Evolutionary conservation across 1,284 basidiomycete species (phyloP), one percentile per base, ranked within the genome.

Genomic region (Ustilago cynodontis): DNA sequence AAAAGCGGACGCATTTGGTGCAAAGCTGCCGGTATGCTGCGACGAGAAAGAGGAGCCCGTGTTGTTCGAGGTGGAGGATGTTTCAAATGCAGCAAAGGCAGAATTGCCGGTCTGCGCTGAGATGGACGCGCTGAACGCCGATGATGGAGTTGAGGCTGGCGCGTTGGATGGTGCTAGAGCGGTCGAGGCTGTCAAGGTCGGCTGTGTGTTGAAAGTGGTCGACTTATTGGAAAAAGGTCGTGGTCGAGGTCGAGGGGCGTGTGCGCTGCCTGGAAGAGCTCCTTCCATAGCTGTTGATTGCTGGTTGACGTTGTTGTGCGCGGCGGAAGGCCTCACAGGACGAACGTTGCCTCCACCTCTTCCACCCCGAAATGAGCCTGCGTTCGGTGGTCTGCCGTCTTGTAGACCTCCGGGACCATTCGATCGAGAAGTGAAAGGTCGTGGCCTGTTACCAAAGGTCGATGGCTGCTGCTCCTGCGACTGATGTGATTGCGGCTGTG

Each of bases 211-310:
- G 70, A 72, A 72, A 0, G 70, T 72, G 26, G 65, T 68, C 9
- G 65, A 73, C 35, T 65, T 68, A 39, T 69, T 68, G n/a, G 65
- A 61, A 35, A 73, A 73, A 22, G 65, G 65, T 18, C 62, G 51
- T 35, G 71, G 71, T 26, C 71, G 59, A 24, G 66, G 61, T 56
- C 71, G 65, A 37, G 70, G n/a, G 7, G 56, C 50, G 20, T 59
- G 39, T 7, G 47, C 47, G 13, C 47, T 62, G 55, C 59, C 53
- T 9, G 59, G 54, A 26, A 57, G 57, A 0, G 59, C 52, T 24
- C 31, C 33, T 1, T 41, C 18, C 22, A 51, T 20, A 1, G 56
- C 11, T 2, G n/a, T 28, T 9, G 35, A 10, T 24, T 59, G 68
- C 37, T 59, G 58, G 9, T 54, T 54, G 3, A 10, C 6, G 47